Base-by-base conservation (phyloP, 2,329 filamentous ascomycete species). In the Arthrobotrys conoides region DNA sequence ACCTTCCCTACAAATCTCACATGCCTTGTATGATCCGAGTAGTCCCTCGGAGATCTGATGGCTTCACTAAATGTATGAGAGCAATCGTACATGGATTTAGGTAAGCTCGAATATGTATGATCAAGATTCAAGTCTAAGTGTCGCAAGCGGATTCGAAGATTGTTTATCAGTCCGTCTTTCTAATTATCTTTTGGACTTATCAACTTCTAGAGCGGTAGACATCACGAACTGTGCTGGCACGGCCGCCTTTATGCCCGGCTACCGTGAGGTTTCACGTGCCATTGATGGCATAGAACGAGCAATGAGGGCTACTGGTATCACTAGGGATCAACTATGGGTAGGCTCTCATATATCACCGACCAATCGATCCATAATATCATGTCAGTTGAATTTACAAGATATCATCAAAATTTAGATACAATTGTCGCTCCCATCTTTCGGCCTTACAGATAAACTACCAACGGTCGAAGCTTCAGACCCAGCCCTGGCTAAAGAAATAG, bases 261-360 rank as follows among this genome's bases (percentile, higher is more conserved):
- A n/a, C 27, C 27, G 6, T 5, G 36, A 38, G 36, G 8, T 36
- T 9, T 36, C 9, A 41, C 9, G 38, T 2, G 12, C 38, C 22
- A 16, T 5, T 22, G 8, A 48, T 22, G 18, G 27, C 0, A 61
- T 61, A 33, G 27, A 27, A 18, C 5, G 2, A 8, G 27, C 8
- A 30, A 61, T 53, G 49, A 18, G 10, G 24, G 49, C 20, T 24
- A 53, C 49, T 10, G 49, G 22, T 12, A 53, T 53, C 49, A 53
- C 49, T 5, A 53, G 49, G 12, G 49, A 30, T 12, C 20, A 53
- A 27, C 14, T 53, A 3, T 53, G 20, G 20, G 49, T 53, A 53
- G 3, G 49, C 24, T 41, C 16, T 41, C 8, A 20, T 46, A 46
- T 46, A 20, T 9, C 2, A n/a, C n/a, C n/a, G n/a, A n/a, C n/a